Evolutionary conservation across 2,329 filamentous ascomycete genomes (phyloP), one percentile per base, ranked within the genome.

Genomic region (Colletotrichum somersetense): DNA sequence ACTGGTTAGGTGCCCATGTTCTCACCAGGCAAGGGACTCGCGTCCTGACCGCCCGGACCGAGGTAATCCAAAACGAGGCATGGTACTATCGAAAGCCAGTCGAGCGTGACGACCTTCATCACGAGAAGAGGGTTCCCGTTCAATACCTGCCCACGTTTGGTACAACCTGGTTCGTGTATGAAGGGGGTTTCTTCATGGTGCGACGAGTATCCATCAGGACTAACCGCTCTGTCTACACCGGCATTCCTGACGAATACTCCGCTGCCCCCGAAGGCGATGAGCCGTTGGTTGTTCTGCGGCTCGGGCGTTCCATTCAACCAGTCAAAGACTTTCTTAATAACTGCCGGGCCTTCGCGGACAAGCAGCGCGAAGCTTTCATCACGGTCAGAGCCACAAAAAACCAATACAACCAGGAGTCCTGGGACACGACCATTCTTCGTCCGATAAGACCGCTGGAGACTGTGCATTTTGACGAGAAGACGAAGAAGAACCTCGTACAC

Each of bases 401-500:
- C 38, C 59, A 73, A 4, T 76, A 74, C 66, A 70, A 77, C 16
- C 75, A 76, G 1, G 76, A 77, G 12, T 71, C 74, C 1, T 85
- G 82, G 82, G 78, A 81, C 33, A 77, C 79, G 0, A 80, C 79
- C 16, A 80, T 82, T 3, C 75, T 82, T 26, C 78, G 67, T 4
- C 67, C 71, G 1, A 73, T 73, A n/a, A 33, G 71, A 7, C 50
- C 67, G 1, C 73, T 83, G 7, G 77, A 81, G 38, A 82, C 81
- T 3, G 78, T 83, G 1, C 78, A 83, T 50, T 79, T 83, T 40
- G 80, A 83, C 42, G 78, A 81, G 53, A 73, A 76, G 30, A 73
- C 77, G n/a, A 92, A 93, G 76, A 86, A 91, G 71, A 84, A 86
- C n/a, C 89, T 94, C 40, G 85, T 93, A 0, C 83, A 85, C n/a